These are phyloP conservation scores for Paramecium bursaria DNA, from an alignment of 73 alveolate genomes.

Conservation along the genomic window DNA sequence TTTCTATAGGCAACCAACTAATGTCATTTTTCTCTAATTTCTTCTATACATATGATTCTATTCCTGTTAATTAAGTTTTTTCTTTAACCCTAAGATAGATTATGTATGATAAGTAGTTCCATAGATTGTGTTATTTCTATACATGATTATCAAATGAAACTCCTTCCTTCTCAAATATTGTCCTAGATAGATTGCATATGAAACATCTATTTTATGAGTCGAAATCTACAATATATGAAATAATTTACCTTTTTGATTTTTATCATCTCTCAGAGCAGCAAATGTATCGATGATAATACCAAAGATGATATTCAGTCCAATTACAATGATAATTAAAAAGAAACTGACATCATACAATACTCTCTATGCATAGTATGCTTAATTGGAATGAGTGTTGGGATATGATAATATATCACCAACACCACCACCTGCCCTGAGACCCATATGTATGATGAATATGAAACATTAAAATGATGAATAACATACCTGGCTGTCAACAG, in stretches of 20 bases:
- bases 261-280: slow-evolving; percentile 86
- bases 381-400: slow-evolving; percentile 49
- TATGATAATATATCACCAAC: slow-evolving; percentile 89
- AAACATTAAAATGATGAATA: slow-evolving; percentile 45
- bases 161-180: slow-evolving; percentile 75
- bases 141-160: slow-evolving; percentile 83
- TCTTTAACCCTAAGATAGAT: slow-evolving; percentile 85
- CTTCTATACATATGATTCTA: slow-evolving; percentile 90
- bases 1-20: slow-evolving; percentile 87
- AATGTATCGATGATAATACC: slow-evolving; percentile 93
- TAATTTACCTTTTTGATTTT: slow-evolving; percentile 66
- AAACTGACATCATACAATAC: slow-evolving; percentile 83
- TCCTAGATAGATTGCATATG: slow-evolving; percentile 59
- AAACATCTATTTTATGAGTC: slow-evolving; percentile 60
- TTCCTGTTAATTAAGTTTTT: slow-evolving; percentile 92
- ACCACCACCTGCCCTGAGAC: slow-evolving; percentile 98
- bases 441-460: slow-evolving; percentile 70
- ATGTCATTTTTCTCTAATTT: slow-evolving; percentile 84
- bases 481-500: slow-evolving; percentile 34
- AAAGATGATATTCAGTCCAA: slow-evolving; percentile 83
- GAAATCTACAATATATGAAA: slow-evolving; percentile 20
- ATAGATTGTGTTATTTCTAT: slow-evolving; percentile 82
- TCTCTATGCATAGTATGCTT: slow-evolving; percentile 61
- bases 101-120: slow-evolving; percentile 87
- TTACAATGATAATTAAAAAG: slow-evolving; percentile 81